A percentile compares a stretch with the other conserved stretches of the same genome.
These are phyloP conservation scores for Nasturtium officinale DNA, from an alignment of 345 rosid genomes.

Conservation along the genomic window DNA sequence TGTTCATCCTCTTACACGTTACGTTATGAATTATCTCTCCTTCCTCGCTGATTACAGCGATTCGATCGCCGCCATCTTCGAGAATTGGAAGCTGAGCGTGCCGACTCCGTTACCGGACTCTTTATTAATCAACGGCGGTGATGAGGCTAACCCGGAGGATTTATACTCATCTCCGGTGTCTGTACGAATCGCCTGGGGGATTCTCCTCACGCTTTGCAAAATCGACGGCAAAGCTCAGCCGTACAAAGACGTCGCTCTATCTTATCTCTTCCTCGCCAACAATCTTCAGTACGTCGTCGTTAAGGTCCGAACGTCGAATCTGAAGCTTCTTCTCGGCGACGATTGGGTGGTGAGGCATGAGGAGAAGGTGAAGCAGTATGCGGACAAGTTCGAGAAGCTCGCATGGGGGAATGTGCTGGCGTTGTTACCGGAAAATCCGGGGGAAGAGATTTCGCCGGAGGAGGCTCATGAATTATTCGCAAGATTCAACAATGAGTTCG, in stretches of 20 bases:
- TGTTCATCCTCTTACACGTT: conserved; percentile 75
- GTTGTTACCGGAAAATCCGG: conserved; percentile 53
- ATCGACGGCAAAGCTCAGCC: conserved; percentile 70
- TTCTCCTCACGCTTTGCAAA: conserved; percentile 76
- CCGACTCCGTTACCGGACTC: conserved; percentile 56
- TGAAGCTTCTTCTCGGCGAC: conserved; percentile 70
- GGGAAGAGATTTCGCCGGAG: conserved; percentile 44
- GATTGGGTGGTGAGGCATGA: conserved; percentile 74
- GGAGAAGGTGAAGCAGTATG: conserved; percentile 61
- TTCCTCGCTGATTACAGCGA: conserved; percentile 69
- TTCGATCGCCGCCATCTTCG: conserved; percentile 54
- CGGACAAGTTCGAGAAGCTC: conserved; percentile 67
- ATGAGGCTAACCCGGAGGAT: conserved; percentile 25
- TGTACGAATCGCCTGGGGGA: conserved; percentile 58
- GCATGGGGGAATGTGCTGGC: conserved; percentile 69
- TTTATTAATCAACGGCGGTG: conserved; percentile 44
- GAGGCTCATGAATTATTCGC: conserved; percentile 46
- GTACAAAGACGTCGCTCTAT: conserved; percentile 72
- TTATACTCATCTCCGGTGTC: conserved; percentile 39
- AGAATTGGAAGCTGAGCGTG: conserved; percentile 43
- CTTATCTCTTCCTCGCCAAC: conserved; percentile 81
- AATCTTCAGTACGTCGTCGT: conserved; percentile 80
- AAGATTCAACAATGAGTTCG: conserved; percentile 65
- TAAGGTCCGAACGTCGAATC: conserved; percentile 61
- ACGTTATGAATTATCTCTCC: conserved; percentile 76